A percentile compares a stretch with the other conserved stretches of the same genome.
phyloP scores from a whole-genome alignment of 2,329 filamentous ascomycete genomes.

The Torrubiellomyces zombiae region DNA sequence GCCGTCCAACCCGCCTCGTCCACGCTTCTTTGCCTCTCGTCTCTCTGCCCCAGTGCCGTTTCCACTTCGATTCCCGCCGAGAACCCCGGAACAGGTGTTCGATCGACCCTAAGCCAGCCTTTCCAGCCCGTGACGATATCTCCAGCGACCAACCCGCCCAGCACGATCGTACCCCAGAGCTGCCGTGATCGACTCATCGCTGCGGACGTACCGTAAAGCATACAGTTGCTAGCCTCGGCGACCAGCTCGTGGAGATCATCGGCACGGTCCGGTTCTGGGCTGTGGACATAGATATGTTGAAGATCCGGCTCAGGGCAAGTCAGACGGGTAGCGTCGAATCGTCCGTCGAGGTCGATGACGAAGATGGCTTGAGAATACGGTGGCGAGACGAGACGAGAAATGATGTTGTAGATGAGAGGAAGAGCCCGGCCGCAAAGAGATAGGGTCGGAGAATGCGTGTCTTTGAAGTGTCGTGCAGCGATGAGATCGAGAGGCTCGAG shows the following conservation, averaged over 20 bases:
- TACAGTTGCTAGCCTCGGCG: slow-evolving; percentile 24
- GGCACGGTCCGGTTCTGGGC: slow-evolving; percentile 15
- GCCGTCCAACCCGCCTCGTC: slow-evolving; percentile 29
- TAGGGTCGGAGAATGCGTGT: slow-evolving; percentile 29
- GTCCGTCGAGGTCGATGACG: slow-evolving; percentile 36
- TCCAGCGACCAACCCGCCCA: slow-evolving; percentile 23
- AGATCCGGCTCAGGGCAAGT: slow-evolving; percentile 21
- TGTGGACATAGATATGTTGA: slow-evolving; percentile 33
- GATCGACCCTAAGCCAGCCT: slow-evolving; percentile 37
- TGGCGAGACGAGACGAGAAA: slow-evolving; percentile 31
- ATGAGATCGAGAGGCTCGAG: slow-evolving; percentile 31
- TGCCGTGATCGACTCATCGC: slow-evolving; percentile 26
- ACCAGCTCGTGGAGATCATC: slow-evolving; percentile 19
- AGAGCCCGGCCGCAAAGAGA: slow-evolving; percentile 34
- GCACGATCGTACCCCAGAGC: slow-evolving; percentile 42
- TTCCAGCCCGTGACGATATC: slow-evolving; percentile 18
- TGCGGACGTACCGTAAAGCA: slow-evolving; percentile 28
- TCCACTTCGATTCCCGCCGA: slow-evolving; percentile 20
- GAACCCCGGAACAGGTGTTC: slow-evolving; percentile 23
- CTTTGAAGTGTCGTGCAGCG: slow-evolving; percentile 27
- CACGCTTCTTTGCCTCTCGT: slow-evolving; percentile 21
- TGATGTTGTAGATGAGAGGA: slow-evolving; percentile 37
- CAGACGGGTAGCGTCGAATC: slow-evolving; percentile 36
- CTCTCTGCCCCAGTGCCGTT: slow-evolving; percentile 26
- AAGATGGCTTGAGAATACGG: slow-evolving; percentile 32